These are phyloP conservation scores for Aquilaria agallochum DNA, from an alignment of 441 rosid genomes.

Conservation along the genomic window DNA sequence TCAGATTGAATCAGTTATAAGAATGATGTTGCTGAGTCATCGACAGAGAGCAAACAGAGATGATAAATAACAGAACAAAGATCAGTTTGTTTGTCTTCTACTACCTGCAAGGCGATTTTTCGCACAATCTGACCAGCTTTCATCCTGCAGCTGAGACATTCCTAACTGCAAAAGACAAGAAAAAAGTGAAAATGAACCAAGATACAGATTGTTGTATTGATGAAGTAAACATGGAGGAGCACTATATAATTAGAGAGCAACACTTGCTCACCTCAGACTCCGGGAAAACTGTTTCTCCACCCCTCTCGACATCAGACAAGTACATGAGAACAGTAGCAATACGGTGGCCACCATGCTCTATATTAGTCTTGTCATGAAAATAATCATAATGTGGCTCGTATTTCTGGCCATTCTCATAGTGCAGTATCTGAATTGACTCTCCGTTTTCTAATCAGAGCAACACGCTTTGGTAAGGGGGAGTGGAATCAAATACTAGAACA, in stretches of 20 bases:
- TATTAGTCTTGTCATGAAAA: constrained; percentile 78
- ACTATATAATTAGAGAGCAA: no score
- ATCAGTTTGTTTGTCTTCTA: neutral
- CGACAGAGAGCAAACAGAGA: no score
- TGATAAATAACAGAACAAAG: no score
- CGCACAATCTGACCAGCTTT: constrained; percentile 85
- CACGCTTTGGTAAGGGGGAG: constrained; percentile 11
- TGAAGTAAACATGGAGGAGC: neutral
- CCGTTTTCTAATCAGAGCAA: constrained; percentile 72
- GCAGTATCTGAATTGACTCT: constrained; percentile 84
- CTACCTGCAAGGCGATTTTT: constrained; percentile 78
- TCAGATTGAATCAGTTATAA: constrained; percentile 4
- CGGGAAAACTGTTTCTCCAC: constrained; percentile 97
- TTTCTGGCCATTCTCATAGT: constrained; percentile 88
- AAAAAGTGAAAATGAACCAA: neutral
- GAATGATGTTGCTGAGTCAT: no score
- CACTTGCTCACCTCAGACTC: constrained; percentile 34
- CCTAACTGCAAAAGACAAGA: constrained; percentile 34
- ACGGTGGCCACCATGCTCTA: constrained; percentile 80
- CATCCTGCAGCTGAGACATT: constrained; percentile 50
- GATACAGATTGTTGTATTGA: neutral
- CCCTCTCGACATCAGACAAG: constrained; percentile 66
- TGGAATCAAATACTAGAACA: neutral
- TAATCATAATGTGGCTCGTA: constrained; percentile 95
- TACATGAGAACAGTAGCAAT: constrained; percentile 95